A percentile compares a stretch with the other conserved stretches of the same genome.
Evolutionary conservation across 352 stramenopile species (phyloP).

Genomic region (Aphanomyces stellatus): DNA sequence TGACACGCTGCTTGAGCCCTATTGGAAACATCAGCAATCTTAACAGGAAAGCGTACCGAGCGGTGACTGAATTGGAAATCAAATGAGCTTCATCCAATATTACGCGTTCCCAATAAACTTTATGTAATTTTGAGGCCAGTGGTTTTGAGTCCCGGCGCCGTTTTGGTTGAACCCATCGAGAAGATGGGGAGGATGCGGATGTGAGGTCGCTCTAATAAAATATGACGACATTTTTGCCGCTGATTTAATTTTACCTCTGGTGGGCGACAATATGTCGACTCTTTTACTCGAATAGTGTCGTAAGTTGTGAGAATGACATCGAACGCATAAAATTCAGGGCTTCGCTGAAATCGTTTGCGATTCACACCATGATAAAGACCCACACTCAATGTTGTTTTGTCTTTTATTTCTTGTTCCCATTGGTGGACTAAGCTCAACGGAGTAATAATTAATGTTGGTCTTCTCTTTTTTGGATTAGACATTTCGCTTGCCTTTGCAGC

Average conservation of each 20-base stretch:
- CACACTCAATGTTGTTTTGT: constrained; percentile 67
- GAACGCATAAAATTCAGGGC: constrained; percentile 67
- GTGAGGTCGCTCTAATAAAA: too few relatives aligned
- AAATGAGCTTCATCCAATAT: constrained; percentile 86
- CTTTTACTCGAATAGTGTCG: constrained; percentile 60
- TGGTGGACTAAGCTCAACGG: constrained; percentile 79
- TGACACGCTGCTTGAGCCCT: constrained; percentile 40
- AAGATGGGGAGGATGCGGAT: too few relatives aligned
- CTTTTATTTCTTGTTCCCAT: constrained; percentile 74
- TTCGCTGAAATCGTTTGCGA: constrained; percentile 51
- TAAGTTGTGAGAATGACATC: constrained; percentile 77
- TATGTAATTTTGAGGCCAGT: constrained; percentile 54
- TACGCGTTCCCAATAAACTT: constrained; percentile 75
- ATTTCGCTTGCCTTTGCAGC: constrained; percentile 34
- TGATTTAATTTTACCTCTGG: background rate
- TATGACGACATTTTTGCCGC: too few relatives aligned
- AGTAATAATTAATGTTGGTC: constrained; percentile 68
- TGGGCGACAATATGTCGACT: constrained; percentile 40
- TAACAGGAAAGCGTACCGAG: constrained; percentile 21
- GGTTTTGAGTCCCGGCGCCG: constrained; percentile 8
- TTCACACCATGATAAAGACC: constrained; percentile 61
- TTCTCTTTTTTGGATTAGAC: constrained; percentile 25
- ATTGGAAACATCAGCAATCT: background rate
- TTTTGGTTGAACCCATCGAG: constrained; percentile 10
- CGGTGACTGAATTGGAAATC: constrained; percentile 79